Conservation (phyloP, 23 red algal species). For the Agarophyton chilense region DNA sequence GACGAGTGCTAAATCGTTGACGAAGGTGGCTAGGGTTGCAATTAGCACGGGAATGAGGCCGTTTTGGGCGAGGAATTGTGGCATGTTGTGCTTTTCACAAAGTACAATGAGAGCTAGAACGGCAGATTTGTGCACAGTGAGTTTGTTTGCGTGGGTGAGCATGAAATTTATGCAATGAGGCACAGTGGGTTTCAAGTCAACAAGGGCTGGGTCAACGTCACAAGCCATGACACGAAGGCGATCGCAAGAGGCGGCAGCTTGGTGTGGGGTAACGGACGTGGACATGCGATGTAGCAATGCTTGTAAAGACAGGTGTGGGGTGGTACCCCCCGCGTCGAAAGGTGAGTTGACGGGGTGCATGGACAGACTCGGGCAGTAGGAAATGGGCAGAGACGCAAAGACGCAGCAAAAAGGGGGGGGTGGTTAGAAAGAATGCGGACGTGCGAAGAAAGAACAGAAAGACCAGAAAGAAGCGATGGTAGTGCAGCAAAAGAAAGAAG, state of each 20-base stretch:
- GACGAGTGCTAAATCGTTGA: conserved; percentile 1
- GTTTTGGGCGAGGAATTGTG: not conserved
- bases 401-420: too few species aligned
- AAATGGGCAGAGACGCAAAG: too few species aligned
- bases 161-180: not conserved
- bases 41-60: not conserved
- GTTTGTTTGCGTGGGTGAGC: not conserved
- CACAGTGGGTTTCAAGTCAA: not conserved
- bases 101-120: conserved; percentile 24
- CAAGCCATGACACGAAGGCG: not conserved
- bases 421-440: too few species aligned
- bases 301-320: not conserved
- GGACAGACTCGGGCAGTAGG: not conserved
- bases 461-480: too few species aligned
- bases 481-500: too few species aligned
- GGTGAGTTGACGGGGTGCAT: not conserved
- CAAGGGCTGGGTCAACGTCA: not conserved
- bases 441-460: too few species aligned
- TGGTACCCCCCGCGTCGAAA: not conserved
- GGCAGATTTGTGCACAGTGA: conserved; percentile 1
- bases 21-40: not conserved
- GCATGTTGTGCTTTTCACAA: conserved; percentile 37
- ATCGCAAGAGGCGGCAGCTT: not conserved
- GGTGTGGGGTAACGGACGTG: not conserved
- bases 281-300: not conserved